phyloP scores from a whole-genome alignment of 176 grass and related monocot genomes.

The Calamus simplicifolius region DNA sequence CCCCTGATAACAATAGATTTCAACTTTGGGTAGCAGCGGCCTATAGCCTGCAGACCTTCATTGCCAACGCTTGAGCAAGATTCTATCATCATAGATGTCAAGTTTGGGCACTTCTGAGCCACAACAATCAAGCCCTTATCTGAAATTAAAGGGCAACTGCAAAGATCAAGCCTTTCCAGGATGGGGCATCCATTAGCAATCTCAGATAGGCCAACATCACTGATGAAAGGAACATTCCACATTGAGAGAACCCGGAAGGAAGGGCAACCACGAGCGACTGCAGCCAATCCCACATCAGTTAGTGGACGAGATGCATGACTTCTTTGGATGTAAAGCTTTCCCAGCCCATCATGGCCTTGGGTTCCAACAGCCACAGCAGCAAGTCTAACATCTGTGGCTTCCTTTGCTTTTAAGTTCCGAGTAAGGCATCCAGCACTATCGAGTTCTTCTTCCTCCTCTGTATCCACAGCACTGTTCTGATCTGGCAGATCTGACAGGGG shows the following conservation, averaged over 20 bases:
- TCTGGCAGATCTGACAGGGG: constrained; percentile 68
- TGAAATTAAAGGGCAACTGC: constrained; percentile 53
- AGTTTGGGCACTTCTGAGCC: constrained; percentile 51
- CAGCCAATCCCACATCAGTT: constrained; percentile 61
- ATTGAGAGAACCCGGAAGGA: constrained; percentile 48
- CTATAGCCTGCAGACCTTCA: constrained; percentile 52
- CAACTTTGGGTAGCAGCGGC: constrained; percentile 50
- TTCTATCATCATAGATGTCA: constrained; percentile 47
- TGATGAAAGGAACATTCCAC: constrained; percentile 55
- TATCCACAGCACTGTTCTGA: constrained; percentile 34
- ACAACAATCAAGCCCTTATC: constrained; percentile 57
- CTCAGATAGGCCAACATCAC: constrained; percentile 55
- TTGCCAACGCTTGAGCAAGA: constrained; percentile 51
- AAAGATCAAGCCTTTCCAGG: constrained; percentile 68
- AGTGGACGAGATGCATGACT: constrained; percentile 56
- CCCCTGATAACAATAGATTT: constrained; percentile 68
- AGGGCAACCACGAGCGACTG: constrained; percentile 47
- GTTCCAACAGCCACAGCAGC: constrained; percentile 46
- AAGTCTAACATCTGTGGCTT: constrained; percentile 63
- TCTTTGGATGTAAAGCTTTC: constrained; percentile 48
- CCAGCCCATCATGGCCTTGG: constrained; percentile 37
- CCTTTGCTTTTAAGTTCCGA: constrained; percentile 41
- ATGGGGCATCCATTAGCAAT: constrained; percentile 65
- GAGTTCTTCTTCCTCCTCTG: constrained; percentile 22
- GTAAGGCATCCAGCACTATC: constrained; percentile 28